Conservation (phyloP, 257 asterid species). For the Schizonepeta tenuifolia region DNA sequence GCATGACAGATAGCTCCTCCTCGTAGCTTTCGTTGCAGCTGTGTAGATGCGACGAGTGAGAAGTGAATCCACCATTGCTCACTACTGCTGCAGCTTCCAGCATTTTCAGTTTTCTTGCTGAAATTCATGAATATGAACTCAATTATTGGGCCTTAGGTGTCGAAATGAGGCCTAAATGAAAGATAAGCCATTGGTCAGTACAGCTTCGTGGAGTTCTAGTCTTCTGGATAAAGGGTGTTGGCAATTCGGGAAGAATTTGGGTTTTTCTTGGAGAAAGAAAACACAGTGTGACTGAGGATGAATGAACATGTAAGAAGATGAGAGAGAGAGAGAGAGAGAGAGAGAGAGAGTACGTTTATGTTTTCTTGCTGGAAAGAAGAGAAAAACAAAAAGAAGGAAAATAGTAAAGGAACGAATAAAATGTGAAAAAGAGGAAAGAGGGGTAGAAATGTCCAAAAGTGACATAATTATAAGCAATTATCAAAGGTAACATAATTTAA, state of each 20-base stretch:
- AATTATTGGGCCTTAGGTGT: neutral
- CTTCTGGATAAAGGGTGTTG: slow-evolving; percentile 30
- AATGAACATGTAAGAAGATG: neutral
- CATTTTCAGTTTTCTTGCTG: slow-evolving; percentile 44
- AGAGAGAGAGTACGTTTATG: slow-evolving; percentile 34
- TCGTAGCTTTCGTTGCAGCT: slow-evolving; percentile 87
- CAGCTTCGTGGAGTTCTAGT: slow-evolving; percentile 33
- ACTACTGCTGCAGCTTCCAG: slow-evolving; percentile 58
- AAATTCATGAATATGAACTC: neutral
- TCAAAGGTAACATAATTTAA: too few relatives aligned
- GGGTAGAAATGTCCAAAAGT: too few relatives aligned
- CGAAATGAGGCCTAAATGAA: slow-evolving; percentile 21
- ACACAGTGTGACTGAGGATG: slow-evolving; percentile 43
- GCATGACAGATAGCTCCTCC: slow-evolving; percentile 84
- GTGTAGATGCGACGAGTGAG: slow-evolving; percentile 60
- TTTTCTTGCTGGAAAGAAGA: slow-evolving; percentile 35
- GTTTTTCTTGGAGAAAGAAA: slow-evolving; percentile 46
- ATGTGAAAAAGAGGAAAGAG: too few relatives aligned
- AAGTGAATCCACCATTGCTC: slow-evolving; percentile 55
- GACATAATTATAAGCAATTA: too few relatives aligned
- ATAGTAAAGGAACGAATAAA: too few relatives aligned
- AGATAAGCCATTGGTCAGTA: slow-evolving; percentile 44
- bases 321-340: slow-evolving; percentile 37
- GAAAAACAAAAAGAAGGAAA: too few relatives aligned
- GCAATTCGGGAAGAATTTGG: slow-evolving; percentile 45